Evolutionary conservation across 257 asterid genomes (phyloP).

Genomic region (Paraleonurus japonicus): DNA sequence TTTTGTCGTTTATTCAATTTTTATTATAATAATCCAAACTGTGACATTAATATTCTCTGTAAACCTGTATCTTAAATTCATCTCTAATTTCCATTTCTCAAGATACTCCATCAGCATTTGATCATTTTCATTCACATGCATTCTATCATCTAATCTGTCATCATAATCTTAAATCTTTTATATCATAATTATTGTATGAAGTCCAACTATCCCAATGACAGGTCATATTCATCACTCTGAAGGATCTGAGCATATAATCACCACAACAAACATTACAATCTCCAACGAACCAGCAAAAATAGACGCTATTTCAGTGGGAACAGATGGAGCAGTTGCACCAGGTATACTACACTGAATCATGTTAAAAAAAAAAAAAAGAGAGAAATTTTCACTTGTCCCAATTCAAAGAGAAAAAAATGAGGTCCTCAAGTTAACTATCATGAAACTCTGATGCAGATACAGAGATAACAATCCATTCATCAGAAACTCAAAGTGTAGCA

Average conservation of each 20-base stretch:
- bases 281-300: slow-evolving; percentile 36
- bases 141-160: background rate
- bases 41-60: no score
- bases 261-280: slow-evolving; percentile 34
- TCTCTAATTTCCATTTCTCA: background rate
- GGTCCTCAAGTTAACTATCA: background rate
- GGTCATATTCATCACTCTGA: slow-evolving; percentile 36
- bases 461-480: background rate
- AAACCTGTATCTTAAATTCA: no score
- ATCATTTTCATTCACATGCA: background rate
- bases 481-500: slow-evolving; percentile 30
- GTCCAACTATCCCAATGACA: slow-evolving; percentile 25
- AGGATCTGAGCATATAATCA: slow-evolving; percentile 40
- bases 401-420: background rate
- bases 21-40: background rate
- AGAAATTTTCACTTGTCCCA: background rate
- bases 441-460: slow-evolving; percentile 52
- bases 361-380: background rate
- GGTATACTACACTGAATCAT: slow-evolving; percentile 21
- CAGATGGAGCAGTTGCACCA: slow-evolving; percentile 32
- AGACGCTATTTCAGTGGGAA: slow-evolving; percentile 28
- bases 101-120: no score
- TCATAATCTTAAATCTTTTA: background rate
- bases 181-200: background rate
- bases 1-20: background rate